A percentile compares a stretch with the other conserved stretches of the same genome.
These are phyloP conservation scores for Echites panduratus DNA, from an alignment of 257 asterid genomes.

Conservation along the genomic window DNA sequence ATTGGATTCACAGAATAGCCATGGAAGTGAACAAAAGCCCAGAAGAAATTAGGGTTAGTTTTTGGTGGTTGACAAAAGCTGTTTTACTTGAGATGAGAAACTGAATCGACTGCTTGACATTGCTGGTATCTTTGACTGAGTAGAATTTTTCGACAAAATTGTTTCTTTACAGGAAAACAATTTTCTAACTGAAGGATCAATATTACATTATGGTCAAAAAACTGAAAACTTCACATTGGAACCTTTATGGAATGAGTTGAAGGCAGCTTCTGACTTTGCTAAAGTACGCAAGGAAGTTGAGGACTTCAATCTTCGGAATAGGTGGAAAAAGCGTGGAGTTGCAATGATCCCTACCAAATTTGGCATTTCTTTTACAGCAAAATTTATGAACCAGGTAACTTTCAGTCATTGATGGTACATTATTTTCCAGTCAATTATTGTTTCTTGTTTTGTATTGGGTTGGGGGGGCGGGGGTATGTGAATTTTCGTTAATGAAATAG, in stretches of 20 bases:
- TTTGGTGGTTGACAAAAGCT: slow-evolving; percentile 1
- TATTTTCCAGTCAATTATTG: not conserved
- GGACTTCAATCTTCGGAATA: slow-evolving; percentile 55
- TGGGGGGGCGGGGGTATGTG: too few species aligned
- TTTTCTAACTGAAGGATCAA: slow-evolving; percentile 80
- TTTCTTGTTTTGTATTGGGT: too few species aligned
- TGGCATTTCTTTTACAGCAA: slow-evolving; percentile 86
- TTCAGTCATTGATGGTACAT: slow-evolving; percentile 7
- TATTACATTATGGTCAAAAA: slow-evolving; percentile 76
- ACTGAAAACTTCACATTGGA: slow-evolving; percentile 59
- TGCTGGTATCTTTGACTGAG: not conserved
- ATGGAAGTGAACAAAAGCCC: slow-evolving; percentile 76
- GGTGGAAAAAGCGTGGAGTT: slow-evolving; percentile 92
- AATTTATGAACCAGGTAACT: slow-evolving; percentile 92
- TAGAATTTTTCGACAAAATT: too few species aligned
- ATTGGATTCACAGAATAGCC: slow-evolving; percentile 90
- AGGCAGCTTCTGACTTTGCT: slow-evolving; percentile 45
- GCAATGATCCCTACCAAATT: slow-evolving; percentile 83
- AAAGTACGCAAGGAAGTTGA: slow-evolving; percentile 59
- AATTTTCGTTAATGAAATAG: too few species aligned
- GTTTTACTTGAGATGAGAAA: not conserved
- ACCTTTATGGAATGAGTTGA: slow-evolving; percentile 80
- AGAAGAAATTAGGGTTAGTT: slow-evolving; percentile 77
- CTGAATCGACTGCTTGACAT: not conserved
- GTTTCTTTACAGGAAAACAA: slow-evolving; percentile 64